Conservation (phyloP, 371 early-diverging fungal genomes). For the Mortierella sp. region DNA sequence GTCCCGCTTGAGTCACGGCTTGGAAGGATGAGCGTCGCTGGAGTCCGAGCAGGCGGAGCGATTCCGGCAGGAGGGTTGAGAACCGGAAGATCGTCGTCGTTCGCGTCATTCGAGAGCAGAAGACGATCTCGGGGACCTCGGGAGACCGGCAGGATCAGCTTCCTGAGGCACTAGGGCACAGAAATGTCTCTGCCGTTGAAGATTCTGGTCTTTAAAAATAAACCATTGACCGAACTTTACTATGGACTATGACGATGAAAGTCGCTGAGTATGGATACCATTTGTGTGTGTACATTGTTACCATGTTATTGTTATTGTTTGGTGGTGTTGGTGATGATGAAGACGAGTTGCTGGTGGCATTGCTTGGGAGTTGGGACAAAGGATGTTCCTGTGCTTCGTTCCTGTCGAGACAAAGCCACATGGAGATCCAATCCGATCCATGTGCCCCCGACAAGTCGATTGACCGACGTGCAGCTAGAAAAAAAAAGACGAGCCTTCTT, state of each 20-base stretch:
- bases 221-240: neutral
- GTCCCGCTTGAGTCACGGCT: neutral
- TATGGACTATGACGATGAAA: neutral
- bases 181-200: neutral
- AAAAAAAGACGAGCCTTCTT: neutral
- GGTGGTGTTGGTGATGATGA: no score
- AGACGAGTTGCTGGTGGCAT: no score
- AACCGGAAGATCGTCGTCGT: neutral
- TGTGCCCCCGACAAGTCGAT: neutral
- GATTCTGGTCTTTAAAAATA: neutral
- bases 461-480: neutral
- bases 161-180: conserved; percentile 28
- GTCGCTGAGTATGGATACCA: no score
- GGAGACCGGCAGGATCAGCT: conserved; percentile 39
- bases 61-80: neutral
- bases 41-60: neutral
- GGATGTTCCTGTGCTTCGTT: no score
- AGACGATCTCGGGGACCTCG: conserved; percentile 8
- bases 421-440: conserved; percentile 4
- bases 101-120: neutral
- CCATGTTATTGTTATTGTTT: no score
- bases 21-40: neutral
- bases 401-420: conserved; percentile 1
- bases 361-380: no score
- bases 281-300: no score